Conservation (phyloP, 2,329 filamentous ascomycete genomes). For the Talaromyces sp. region DNA sequence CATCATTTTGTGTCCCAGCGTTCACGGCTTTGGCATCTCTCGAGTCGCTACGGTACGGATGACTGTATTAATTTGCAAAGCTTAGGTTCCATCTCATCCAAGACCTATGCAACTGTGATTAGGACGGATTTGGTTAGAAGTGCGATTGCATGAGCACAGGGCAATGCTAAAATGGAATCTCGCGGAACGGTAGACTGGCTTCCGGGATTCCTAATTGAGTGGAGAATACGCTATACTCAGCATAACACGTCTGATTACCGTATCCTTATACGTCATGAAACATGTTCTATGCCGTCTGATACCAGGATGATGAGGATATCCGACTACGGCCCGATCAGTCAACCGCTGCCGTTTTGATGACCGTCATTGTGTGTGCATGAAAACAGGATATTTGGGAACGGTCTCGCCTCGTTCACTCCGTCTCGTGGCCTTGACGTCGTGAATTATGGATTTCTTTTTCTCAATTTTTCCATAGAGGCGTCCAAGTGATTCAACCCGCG, state of each 20-base stretch:
- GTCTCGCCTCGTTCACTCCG: background rate
- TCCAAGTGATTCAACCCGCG: no score
- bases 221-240: constrained; percentile 5
- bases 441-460: background rate
- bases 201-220: constrained; percentile 12
- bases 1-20: constrained; percentile 12
- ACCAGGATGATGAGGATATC: background rate
- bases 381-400: background rate
- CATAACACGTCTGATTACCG: constrained; percentile 10
- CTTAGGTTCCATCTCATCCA: background rate
- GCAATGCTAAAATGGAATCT: background rate
- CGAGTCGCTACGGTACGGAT: background rate
- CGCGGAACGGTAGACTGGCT: constrained; percentile 14
- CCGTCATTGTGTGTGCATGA: background rate
- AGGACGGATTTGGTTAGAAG: background rate
- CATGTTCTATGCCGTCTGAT: constrained; percentile 2
- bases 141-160: background rate
- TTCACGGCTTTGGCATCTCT: background rate
- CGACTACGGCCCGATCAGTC: background rate
- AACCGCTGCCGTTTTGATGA: background rate
- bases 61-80: background rate
- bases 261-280: constrained; percentile 12
- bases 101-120: background rate
- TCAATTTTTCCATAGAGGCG: background rate
- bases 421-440: constrained; percentile 1